Evolutionary conservation across 495 filamentous ascomycete genomes (phyloP).

Genomic region (Daldinia grandis): DNA sequence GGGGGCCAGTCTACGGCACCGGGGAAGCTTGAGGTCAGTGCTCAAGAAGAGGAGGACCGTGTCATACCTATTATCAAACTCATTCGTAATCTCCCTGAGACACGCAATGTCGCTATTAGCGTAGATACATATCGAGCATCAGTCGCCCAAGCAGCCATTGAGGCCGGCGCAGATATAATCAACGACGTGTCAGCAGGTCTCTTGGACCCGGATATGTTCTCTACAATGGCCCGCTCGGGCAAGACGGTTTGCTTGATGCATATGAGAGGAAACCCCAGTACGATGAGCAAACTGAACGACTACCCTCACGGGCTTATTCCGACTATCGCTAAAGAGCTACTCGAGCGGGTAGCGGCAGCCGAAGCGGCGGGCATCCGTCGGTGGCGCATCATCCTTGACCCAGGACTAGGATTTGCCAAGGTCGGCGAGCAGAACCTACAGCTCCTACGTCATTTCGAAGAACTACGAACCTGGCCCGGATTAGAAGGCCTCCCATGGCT

Average conservation of each 20-base stretch:
- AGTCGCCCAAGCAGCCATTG: conserved; percentile 82
- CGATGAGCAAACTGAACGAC: conserved; percentile 73
- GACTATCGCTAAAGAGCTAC: conserved; percentile 74
- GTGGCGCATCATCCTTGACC: conserved; percentile 96
- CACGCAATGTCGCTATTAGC: conserved; percentile 72
- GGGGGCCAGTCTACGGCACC: conserved; percentile 94
- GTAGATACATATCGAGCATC: conserved; percentile 91
- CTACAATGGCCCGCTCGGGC: conserved; percentile 79
- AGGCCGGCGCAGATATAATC: conserved; percentile 89
- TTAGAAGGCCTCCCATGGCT: conserved; percentile 85
- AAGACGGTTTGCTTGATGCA: conserved; percentile 91
- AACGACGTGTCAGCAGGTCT: conserved; percentile 91
- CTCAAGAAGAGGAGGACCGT: conserved; percentile 77
- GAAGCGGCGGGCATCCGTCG: conserved; percentile 83
- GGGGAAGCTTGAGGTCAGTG: conserved; percentile 67
- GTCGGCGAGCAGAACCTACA: conserved; percentile 79
- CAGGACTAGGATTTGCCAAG: conserved; percentile 94
- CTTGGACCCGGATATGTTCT: conserved; percentile 83
- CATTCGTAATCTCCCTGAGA: conserved; percentile 73
- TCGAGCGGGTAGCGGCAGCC: conserved; percentile 73
- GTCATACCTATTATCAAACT: conserved; percentile 79
- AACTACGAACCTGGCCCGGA: conserved; percentile 68
- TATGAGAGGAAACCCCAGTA: conserved; percentile 88
- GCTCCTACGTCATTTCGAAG: conserved; percentile 71
- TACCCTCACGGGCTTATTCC: conserved; percentile 81